Evolutionary conservation across 2,329 filamentous ascomycete species (phyloP).

Genomic region (Camillea tinctor): DNA sequence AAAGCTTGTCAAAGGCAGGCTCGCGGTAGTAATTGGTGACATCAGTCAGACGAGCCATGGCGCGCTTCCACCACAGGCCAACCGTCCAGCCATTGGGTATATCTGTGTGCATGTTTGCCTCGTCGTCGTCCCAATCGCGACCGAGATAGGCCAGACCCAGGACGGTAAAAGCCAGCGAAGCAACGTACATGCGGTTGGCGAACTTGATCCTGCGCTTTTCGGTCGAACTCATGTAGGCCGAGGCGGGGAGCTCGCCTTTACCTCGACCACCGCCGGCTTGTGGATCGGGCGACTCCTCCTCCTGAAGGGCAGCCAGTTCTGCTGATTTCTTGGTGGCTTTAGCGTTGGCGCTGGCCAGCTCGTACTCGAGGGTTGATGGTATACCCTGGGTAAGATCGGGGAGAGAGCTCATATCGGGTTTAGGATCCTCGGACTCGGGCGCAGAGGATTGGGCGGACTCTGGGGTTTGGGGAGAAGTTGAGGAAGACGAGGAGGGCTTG

Average conservation of each 20-base stretch:
- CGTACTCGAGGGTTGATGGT: conserved; percentile 82
- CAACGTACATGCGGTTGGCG: conserved; percentile 71
- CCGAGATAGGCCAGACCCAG: conserved; percentile 72
- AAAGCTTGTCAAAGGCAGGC: conserved; percentile 88
- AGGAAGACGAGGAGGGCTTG: conserved; percentile 10
- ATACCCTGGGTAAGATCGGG: conserved; percentile 94
- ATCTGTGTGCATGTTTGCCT: conserved; percentile 66
- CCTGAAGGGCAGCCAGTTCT: conserved; percentile 37
- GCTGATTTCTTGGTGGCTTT: conserved; percentile 39
- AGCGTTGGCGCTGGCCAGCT: conserved; percentile 59
- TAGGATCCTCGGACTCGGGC: conserved; percentile 41
- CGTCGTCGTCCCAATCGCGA: conserved; percentile 82
- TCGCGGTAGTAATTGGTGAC: conserved; percentile 93
- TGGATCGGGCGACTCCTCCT: conserved; percentile 36
- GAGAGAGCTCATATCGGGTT: conserved; percentile 60
- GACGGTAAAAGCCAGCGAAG: conserved; percentile 55
- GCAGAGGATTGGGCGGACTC: not conserved
- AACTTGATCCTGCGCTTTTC: conserved; percentile 77
- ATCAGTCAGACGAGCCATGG: conserved; percentile 70
- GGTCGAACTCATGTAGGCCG: conserved; percentile 85
- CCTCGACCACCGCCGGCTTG: conserved; percentile 49
- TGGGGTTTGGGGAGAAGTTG: conserved; percentile 7
- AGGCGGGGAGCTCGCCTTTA: conserved; percentile 68
- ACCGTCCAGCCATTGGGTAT: conserved; percentile 78
- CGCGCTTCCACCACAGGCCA: conserved; percentile 75